Conservation (phyloP, 1,139 yeast species). For the Yamadazyma aaseri region DNA sequence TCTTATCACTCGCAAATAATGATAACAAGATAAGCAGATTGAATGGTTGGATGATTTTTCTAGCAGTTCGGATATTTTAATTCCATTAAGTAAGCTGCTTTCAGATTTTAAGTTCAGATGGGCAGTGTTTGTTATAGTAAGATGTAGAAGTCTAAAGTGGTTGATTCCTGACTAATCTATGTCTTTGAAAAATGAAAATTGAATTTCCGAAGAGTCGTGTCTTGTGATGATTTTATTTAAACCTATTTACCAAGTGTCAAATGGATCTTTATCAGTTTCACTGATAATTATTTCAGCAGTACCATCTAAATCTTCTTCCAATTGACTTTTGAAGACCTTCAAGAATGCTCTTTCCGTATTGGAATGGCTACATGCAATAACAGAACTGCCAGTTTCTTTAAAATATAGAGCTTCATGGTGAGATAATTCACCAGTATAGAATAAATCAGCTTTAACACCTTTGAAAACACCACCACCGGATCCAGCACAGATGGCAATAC, state of each 20-base stretch:
- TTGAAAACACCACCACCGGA: slow-evolving; percentile 76
- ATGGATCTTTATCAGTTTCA: slow-evolving; percentile 57
- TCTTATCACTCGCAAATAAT: no score
- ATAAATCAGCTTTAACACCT: slow-evolving; percentile 71
- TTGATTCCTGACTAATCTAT: no score
- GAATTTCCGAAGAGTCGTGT: no score
- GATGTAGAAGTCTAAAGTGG: no score
- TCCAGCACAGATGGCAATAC: slow-evolving; percentile 93
- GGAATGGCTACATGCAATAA: slow-evolving; percentile 81
- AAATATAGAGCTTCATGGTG: slow-evolving; percentile 84
- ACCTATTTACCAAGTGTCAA: slow-evolving; percentile 31
- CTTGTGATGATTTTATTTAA: neutral
- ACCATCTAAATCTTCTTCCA: slow-evolving; percentile 42
- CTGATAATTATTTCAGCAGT: slow-evolving; percentile 49
- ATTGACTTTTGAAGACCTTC: slow-evolving; percentile 44
- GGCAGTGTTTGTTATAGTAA: no score
- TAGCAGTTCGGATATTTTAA: no score
- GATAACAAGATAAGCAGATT: no score
- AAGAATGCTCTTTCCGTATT: slow-evolving; percentile 91
- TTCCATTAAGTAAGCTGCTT: no score
- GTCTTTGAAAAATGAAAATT: no score
- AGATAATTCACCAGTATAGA: slow-evolving; percentile 87
- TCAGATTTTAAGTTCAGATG: no score
- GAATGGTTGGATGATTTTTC: no score
- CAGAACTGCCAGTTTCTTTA: slow-evolving; percentile 70